Conservation (phyloP, 169 alveolate species). For the Cryptosporidium ryanae region DNA sequence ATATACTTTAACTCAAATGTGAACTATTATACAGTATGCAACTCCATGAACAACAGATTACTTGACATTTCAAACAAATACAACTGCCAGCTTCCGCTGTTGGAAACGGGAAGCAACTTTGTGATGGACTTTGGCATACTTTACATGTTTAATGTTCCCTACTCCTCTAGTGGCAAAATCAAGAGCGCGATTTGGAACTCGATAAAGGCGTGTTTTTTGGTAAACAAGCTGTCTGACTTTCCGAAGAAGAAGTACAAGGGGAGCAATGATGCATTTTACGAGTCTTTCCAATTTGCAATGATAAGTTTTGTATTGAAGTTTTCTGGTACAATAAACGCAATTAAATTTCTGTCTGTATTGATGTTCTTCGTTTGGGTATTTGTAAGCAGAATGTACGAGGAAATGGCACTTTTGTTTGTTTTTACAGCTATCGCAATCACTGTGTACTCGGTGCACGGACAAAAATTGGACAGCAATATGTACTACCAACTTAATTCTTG, state of each 20-base stretch:
- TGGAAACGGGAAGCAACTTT: conserved; percentile 30
- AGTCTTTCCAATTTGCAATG: conserved; percentile 1
- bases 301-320: conserved; percentile 3
- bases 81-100: not conserved
- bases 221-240: conserved; percentile 24
- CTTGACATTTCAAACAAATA: not conserved
- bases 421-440: conserved; percentile 39
- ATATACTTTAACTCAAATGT: conserved; percentile 31
- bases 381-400: conserved; percentile 26
- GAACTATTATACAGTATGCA: not conserved
- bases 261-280: conserved; percentile 13
- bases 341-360: conserved; percentile 9
- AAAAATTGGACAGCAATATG: conserved; percentile 31
- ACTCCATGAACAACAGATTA: conserved; percentile 1
- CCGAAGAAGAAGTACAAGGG: not conserved
- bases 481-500: conserved; percentile 34
- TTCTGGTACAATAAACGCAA: not conserved
- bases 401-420: conserved; percentile 9
- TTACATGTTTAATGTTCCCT: conserved; percentile 29
- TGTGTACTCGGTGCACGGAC: conserved; percentile 22
- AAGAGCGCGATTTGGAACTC: conserved; percentile 28
- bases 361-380: conserved; percentile 1
- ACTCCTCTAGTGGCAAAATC: conserved; percentile 10
- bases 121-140: conserved; percentile 48
- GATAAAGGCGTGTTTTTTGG: conserved; percentile 28